phyloP scores from a whole-genome alignment of 2,329 filamentous ascomycete species.

The Alternaria brassicae region DNA sequence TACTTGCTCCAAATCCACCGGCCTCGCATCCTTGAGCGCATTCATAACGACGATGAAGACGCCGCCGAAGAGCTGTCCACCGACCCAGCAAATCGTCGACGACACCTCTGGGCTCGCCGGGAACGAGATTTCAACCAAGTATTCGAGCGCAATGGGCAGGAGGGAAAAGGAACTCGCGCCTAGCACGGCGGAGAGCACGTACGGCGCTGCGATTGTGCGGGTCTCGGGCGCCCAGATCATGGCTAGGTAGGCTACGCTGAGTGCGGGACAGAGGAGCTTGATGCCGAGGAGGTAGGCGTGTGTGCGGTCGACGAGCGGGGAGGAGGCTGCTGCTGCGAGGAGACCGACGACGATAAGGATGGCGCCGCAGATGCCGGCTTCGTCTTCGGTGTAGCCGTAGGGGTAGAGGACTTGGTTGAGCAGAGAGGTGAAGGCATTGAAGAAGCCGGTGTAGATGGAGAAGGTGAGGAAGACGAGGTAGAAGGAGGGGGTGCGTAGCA shows the following conservation, averaged over 20 bases:
- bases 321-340: slow-evolving; percentile 74
- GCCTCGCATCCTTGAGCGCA: slow-evolving; percentile 64
- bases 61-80: slow-evolving; percentile 84
- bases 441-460: slow-evolving; percentile 84
- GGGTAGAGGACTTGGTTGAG: slow-evolving; percentile 90
- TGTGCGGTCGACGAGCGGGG: slow-evolving; percentile 83
- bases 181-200: slow-evolving; percentile 75
- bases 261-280: slow-evolving; percentile 75
- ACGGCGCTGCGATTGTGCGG: slow-evolving; percentile 69
- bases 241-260: slow-evolving; percentile 74
- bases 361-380: slow-evolving; percentile 89
- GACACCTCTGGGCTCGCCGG: slow-evolving; percentile 87
- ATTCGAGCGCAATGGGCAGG: slow-evolving; percentile 85
- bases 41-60: slow-evolving; percentile 85
- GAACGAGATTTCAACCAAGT: slow-evolving; percentile 84
- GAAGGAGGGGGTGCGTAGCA: slow-evolving; percentile 69
- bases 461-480: slow-evolving; percentile 86
- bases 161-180: slow-evolving; percentile 82
- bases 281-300: slow-evolving; percentile 79
- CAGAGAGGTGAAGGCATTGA: slow-evolving; percentile 88
- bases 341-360: slow-evolving; percentile 90
- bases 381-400: slow-evolving; percentile 81
- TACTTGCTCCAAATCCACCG: slow-evolving; percentile 39
- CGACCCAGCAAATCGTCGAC: slow-evolving; percentile 82
- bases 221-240: slow-evolving; percentile 83